These are phyloP conservation scores for Verticillium zaregamsianum DNA, from an alignment of 2,329 filamentous ascomycete species.

Conservation along the genomic window DNA sequence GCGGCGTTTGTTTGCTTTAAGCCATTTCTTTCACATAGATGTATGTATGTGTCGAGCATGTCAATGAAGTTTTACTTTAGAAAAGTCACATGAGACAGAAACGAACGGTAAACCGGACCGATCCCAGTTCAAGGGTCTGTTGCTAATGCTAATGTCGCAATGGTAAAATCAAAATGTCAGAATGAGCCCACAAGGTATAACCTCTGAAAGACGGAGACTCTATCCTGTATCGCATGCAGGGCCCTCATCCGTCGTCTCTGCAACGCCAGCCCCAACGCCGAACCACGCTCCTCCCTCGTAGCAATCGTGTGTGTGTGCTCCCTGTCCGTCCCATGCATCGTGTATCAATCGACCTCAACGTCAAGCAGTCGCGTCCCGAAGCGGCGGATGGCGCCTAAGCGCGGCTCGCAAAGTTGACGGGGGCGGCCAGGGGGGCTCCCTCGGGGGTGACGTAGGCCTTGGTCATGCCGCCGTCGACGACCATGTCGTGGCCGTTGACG, in stretches of 20 bases:
- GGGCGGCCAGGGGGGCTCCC: conserved; percentile 49
- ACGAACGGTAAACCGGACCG: no score
- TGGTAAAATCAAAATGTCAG: not conserved
- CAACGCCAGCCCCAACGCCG: not conserved
- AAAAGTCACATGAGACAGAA: no score
- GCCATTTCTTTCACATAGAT: not conserved
- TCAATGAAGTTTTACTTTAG: no score
- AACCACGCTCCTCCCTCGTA: not conserved
- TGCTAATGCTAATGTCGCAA: not conserved
- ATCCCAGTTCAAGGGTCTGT: not conserved
- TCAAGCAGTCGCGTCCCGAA: not conserved
- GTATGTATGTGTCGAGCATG: no score
- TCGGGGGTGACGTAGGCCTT: conserved; percentile 79
- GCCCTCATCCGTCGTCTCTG: not conserved
- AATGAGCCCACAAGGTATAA: not conserved
- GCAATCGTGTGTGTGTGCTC: not conserved
- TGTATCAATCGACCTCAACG: not conserved
- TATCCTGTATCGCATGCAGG: not conserved
- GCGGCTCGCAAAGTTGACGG: conserved; percentile 52
- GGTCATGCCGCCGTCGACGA: conserved; percentile 93
- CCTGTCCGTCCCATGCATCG: not conserved
- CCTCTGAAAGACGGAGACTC: not conserved
- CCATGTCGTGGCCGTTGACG: conserved; percentile 87
- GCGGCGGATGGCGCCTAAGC: not conserved
- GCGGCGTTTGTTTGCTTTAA: conserved; percentile 3